Percentiles rank a stretch among this genome's conserved stretches.
Evolutionary conservation across 2,329 filamentous ascomycete species (phyloP).

Genomic region (Parafenestella ontariensis): DNA sequence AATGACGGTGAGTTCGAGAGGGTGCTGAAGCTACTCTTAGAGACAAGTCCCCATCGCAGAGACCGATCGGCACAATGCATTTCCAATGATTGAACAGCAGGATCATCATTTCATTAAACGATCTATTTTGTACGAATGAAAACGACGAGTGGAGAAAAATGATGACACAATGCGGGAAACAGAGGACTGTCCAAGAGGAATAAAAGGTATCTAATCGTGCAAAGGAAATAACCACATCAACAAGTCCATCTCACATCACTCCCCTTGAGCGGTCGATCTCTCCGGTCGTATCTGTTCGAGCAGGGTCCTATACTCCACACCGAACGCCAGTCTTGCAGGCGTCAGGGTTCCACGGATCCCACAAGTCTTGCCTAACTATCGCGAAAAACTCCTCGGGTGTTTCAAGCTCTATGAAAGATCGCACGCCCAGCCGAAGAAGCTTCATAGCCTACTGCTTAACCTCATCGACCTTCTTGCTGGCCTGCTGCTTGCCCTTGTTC

Average conservation of each 20-base stretch:
- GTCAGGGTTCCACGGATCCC: background rate
- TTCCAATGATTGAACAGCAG: background rate
- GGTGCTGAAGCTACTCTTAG: background rate
- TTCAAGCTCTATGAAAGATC: background rate
- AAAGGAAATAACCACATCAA: constrained; percentile 2
- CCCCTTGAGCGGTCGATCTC: background rate
- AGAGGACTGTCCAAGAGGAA: background rate
- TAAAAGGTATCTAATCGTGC: background rate
- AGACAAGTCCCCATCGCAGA: background rate
- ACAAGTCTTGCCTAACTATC: background rate
- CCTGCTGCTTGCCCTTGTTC: constrained; percentile 43
- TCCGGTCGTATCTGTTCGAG: background rate
- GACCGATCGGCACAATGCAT: background rate
- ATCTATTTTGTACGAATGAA: constrained; percentile 9
- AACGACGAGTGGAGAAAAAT: background rate
- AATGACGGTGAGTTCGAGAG: background rate
- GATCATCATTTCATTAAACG: constrained; percentile 8
- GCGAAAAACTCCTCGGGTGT: background rate
- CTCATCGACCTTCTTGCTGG: constrained; percentile 44
- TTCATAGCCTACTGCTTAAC: constrained; percentile 39
- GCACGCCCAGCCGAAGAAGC: background rate
- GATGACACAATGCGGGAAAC: background rate
- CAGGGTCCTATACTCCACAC: background rate
- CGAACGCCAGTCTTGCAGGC: background rate
- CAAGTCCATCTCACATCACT: background rate